These are phyloP conservation scores for Diplogelasinospora grovesii DNA, from an alignment of 495 filamentous ascomycete genomes.

Conservation along the genomic window DNA sequence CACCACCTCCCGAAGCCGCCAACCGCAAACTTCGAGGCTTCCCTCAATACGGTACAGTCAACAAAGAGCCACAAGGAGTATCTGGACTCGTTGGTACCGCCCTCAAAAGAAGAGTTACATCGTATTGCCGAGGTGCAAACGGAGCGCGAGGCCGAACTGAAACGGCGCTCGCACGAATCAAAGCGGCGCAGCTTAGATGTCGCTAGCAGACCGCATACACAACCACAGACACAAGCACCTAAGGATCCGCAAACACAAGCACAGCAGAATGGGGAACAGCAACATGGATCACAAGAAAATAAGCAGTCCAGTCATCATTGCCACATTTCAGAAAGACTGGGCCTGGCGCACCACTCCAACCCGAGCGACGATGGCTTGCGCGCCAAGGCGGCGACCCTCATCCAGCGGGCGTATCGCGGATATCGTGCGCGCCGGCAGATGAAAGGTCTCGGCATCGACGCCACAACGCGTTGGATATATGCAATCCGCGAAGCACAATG, in stretches of 20 bases:
- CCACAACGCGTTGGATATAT: slow-evolving; percentile 63
- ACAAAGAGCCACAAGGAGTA: slow-evolving; percentile 38
- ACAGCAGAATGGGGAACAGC: too few species aligned
- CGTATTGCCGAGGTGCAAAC: slow-evolving; percentile 39
- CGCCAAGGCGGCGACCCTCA: slow-evolving; percentile 44
- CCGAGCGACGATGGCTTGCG: slow-evolving; percentile 14
- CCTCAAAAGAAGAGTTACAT: slow-evolving; percentile 35
- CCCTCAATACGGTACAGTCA: not conserved
- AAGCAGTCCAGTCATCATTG: slow-evolving; percentile 5
- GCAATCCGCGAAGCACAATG: slow-evolving; percentile 60
- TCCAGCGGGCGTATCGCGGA: slow-evolving; percentile 65
- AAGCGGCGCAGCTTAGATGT: too few species aligned
- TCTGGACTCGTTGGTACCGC: slow-evolving; percentile 40
- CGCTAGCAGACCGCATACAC: slow-evolving; percentile 13
- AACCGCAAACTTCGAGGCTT: slow-evolving; percentile 3
- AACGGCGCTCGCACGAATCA: slow-evolving; percentile 24
- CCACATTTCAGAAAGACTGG: slow-evolving; percentile 3
- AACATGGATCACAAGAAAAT: too few species aligned
- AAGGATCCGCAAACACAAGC: too few species aligned
- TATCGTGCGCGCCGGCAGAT: slow-evolving; percentile 63
- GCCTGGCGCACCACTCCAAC: slow-evolving; percentile 6
- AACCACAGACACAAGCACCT: too few species aligned
- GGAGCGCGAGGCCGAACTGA: slow-evolving; percentile 39
- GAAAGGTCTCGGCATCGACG: slow-evolving; percentile 55
- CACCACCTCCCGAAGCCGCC: not conserved